Conservation (phyloP, 352 stramenopile genomes). For the Globisporangium spiculum region DNA sequence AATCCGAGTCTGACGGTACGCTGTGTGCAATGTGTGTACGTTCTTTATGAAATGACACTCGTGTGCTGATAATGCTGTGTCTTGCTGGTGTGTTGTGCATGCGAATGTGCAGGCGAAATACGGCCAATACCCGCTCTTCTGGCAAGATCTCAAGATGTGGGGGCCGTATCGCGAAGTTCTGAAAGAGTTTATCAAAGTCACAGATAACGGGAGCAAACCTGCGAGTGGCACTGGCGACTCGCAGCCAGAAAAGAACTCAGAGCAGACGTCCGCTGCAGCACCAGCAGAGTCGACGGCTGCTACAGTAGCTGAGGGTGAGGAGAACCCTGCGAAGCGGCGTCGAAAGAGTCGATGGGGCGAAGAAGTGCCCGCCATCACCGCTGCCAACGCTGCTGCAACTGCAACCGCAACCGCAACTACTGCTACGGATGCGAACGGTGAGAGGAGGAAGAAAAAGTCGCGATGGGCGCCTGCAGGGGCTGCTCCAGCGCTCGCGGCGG, state of each 20-base stretch:
- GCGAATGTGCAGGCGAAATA: slow-evolving; percentile 54
- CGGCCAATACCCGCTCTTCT: slow-evolving; percentile 92
- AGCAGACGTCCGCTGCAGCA: not conserved
- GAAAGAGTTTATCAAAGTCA: slow-evolving; percentile 88
- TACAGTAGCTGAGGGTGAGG: slow-evolving; percentile 23
- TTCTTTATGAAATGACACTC: not conserved
- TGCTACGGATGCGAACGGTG: slow-evolving; percentile 24
- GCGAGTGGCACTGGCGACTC: not conserved
- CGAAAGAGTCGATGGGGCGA: slow-evolving; percentile 88
- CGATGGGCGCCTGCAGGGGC: slow-evolving; percentile 62
- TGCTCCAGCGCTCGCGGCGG: slow-evolving; percentile 37
- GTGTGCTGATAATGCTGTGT: not conserved
- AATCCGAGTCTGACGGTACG: slow-evolving; percentile 42
- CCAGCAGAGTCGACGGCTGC: slow-evolving; percentile 4
- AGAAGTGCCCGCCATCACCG: slow-evolving; percentile 32
- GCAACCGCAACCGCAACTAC: not conserved
- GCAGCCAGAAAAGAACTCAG: not conserved
- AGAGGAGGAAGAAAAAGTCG: slow-evolving; percentile 78
- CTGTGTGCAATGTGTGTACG: not conserved
- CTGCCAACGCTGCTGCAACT: slow-evolving; percentile 8
- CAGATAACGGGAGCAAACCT: slow-evolving; percentile 35
- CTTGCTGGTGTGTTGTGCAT: slow-evolving; percentile 4
- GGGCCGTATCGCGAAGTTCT: slow-evolving; percentile 90
- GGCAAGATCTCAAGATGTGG: slow-evolving; percentile 95
- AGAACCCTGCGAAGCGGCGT: slow-evolving; percentile 56